phyloP scores from a whole-genome alignment of 2,329 filamentous ascomycete species.

The Fusarium ramigenum region DNA sequence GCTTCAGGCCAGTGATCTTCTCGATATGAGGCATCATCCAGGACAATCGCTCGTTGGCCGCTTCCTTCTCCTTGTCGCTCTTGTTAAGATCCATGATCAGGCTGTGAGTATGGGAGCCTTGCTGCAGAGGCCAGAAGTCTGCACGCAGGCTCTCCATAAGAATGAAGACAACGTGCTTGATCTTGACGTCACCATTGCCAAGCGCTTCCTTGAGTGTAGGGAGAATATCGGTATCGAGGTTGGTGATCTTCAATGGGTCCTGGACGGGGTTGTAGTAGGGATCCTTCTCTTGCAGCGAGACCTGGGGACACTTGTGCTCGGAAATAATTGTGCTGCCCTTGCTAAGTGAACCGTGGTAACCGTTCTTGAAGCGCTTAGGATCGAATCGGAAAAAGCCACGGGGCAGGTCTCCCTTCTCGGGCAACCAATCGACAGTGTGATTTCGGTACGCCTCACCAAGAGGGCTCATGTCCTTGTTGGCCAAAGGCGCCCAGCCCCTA shows the following conservation, averaged over 20 bases:
- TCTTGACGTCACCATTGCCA: conserved; percentile 45
- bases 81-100: conserved; percentile 40
- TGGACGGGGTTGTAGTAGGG: conserved; percentile 49
- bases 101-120: conserved; percentile 51
- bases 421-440: conserved; percentile 43
- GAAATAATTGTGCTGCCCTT: neutral
- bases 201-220: conserved; percentile 42
- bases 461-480: conserved; percentile 28
- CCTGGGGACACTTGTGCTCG: conserved; percentile 29
- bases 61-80: conserved; percentile 40
- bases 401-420: conserved; percentile 31
- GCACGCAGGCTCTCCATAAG: conserved; percentile 57
- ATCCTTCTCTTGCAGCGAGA: conserved; percentile 39
- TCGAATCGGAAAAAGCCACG: conserved; percentile 46
- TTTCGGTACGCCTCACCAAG: conserved; percentile 41
- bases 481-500: conserved; percentile 47
- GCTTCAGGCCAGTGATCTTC: conserved; percentile 30
- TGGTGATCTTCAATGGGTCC: conserved; percentile 55
- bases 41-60: conserved; percentile 43
- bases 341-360: conserved; percentile 24
- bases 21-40: conserved; percentile 37
- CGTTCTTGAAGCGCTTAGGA: conserved; percentile 38
- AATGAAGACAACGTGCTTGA: conserved; percentile 56
- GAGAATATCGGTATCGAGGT: conserved; percentile 49
- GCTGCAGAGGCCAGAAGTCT: conserved; percentile 57